Base-by-base conservation (phyloP, 2,329 filamentous ascomycete species). In the Fusarium sp. region DNA sequence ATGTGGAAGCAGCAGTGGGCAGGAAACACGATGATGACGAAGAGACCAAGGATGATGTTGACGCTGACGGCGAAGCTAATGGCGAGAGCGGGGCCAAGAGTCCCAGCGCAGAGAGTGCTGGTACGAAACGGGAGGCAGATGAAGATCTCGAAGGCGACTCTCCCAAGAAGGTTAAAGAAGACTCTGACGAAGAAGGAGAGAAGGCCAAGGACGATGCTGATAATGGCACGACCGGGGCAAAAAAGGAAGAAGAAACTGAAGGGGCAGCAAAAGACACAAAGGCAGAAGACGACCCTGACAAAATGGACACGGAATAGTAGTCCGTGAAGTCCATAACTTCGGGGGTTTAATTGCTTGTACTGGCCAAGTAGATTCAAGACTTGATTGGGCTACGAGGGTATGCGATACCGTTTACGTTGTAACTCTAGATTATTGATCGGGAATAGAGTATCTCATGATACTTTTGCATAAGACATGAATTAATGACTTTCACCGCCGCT, bases 1-100 rank as follows among this genome's bases (percentile, higher is more conserved):
- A 90, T 73, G 79, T 90, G 24, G 88, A 89, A 75, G 88, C 87
- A 22, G 88, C 89, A 6, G 87, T 90, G 6, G 89, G 89, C 1
- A 81, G 88, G 25, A 87, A 84, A 65, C 76, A 80, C 52, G 73
- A 76, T 29, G 73, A 75, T 24, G 73, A 73, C n/a, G 76, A 78
- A 30, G 74, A 76, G 20, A 58, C 42, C 27, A 69, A 69, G 25
- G 38, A 40, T 49, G 68, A 71, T 32, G n/a, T 68, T 54, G 68
- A 72, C 38, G 42, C 65, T 27, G 71, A 63, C 22, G 63, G 72
- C 53, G 67, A 70, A 30, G 72, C 66, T 55, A 71, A 74, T 10
- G 76, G 72, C 12, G 61, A 57, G 20, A 75, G 78, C 59, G 78
- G 79, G 66, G 76, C 71, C 45, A 72, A 71, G 59, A 75, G 76